Evolutionary conservation across 2,329 filamentous ascomycete genomes (phyloP).

Genomic region (Malbranchea cinnamomea): DNA sequence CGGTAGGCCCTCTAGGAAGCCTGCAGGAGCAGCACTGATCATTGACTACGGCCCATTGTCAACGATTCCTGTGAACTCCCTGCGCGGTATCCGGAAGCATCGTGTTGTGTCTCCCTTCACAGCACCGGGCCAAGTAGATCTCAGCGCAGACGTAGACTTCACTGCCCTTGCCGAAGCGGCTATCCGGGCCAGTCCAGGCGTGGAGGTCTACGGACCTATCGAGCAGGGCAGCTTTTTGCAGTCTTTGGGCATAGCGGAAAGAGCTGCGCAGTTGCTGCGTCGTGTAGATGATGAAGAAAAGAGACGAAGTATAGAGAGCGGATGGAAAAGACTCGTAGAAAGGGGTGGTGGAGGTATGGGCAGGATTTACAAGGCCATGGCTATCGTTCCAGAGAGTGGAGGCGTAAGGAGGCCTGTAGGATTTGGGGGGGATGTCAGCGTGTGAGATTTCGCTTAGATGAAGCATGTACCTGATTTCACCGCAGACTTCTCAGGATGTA

Average conservation of each 20-base stretch:
- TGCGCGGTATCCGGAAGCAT: constrained; percentile 77
- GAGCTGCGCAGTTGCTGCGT: constrained; percentile 53
- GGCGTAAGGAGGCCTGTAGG: constrained; percentile 68
- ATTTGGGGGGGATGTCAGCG: constrained; percentile 56
- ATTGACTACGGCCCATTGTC: constrained; percentile 79
- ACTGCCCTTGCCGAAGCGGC: constrained; percentile 71
- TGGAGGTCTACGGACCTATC: constrained; percentile 87
- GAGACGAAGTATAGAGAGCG: constrained; percentile 49
- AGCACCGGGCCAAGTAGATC: constrained; percentile 66
- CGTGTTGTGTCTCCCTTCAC: constrained; percentile 62
- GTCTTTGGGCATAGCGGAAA: constrained; percentile 67
- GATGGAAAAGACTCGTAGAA: constrained; percentile 75
- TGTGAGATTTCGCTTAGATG: too few relatives aligned
- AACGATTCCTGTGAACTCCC: constrained; percentile 71
- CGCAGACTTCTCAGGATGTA: too few relatives aligned
- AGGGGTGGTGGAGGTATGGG: constrained; percentile 77
- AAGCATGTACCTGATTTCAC: too few relatives aligned
- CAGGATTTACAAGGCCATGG: constrained; percentile 82
- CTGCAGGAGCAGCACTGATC: constrained; percentile 80
- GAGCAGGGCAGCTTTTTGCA: constrained; percentile 69
- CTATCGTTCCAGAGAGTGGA: constrained; percentile 69
- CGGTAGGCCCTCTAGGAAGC: constrained; percentile 36
- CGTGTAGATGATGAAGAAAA: constrained; percentile 34
- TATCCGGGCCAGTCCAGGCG: constrained; percentile 54
- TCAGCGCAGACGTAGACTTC: constrained; percentile 92